Percentiles rank a stretch among this genome's conserved stretches.
phyloP scores from a whole-genome alignment of 2,329 filamentous ascomycete genomes.

The Exophiala aquamarina region DNA sequence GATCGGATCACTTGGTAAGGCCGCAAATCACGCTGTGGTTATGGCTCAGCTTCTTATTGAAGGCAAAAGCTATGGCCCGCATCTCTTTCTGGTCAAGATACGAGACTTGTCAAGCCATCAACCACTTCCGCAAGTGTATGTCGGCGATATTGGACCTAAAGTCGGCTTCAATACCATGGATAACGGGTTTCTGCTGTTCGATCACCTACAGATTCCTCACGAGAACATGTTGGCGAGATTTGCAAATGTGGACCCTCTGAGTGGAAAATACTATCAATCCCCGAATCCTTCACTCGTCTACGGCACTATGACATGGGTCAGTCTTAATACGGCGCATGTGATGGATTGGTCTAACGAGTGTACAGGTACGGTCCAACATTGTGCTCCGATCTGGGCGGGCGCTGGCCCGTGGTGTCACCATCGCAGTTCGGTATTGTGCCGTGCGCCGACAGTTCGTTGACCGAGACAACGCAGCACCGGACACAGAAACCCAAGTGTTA shows the following conservation, averaged over 20 bases:
- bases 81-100: conserved; percentile 54
- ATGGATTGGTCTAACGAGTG: no score
- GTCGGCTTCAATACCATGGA: conserved; percentile 55
- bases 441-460: conserved; percentile 52
- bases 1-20: conserved; percentile 53
- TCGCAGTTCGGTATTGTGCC: conserved; percentile 51
- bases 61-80: conserved; percentile 45
- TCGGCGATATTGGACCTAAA: conserved; percentile 57
- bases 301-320: conserved; percentile 50
- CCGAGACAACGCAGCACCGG: conserved; percentile 40
- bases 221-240: conserved; percentile 51
- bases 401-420: conserved; percentile 52
- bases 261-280: conserved; percentile 45
- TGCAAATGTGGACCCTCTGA: conserved; percentile 45
- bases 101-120: conserved; percentile 49
- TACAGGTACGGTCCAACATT: conserved; percentile 37
- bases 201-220: conserved; percentile 47
- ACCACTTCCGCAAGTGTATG: conserved; percentile 47
- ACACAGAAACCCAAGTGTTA: conserved; percentile 45
- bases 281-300: conserved; percentile 51
- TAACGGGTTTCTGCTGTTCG: conserved; percentile 55
- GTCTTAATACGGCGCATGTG: no score
- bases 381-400: conserved; percentile 49
- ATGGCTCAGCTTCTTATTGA: conserved; percentile 53
- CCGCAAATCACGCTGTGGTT: conserved; percentile 55